phyloP scores from a whole-genome alignment of 116 monocot genomes.

The Trichopus zeylanicus region DNA sequence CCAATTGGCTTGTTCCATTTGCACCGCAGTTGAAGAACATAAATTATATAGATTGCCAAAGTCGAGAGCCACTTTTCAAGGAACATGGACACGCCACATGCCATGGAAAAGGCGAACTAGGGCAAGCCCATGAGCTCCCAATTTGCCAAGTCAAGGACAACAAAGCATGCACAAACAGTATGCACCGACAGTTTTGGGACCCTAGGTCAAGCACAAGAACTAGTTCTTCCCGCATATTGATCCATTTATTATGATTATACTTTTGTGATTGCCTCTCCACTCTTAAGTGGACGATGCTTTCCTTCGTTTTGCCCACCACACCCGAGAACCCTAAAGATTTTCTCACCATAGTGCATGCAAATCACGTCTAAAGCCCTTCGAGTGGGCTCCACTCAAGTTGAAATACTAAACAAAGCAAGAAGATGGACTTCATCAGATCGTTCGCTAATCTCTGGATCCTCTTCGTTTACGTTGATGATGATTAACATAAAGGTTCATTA shows the following conservation, averaged over 20 bases:
- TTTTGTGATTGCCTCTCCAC: background rate
- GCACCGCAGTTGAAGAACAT: no score
- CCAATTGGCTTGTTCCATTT: no score
- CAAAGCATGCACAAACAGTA: background rate
- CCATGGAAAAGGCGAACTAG: background rate
- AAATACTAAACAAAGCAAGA: background rate
- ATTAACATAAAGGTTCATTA: no score
- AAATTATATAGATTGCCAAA: no score
- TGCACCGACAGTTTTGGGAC: background rate
- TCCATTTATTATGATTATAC: background rate
- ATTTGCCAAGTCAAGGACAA: background rate
- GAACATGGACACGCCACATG: no score
- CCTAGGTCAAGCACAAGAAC: background rate
- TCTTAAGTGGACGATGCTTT: no score
- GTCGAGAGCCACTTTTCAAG: no score
- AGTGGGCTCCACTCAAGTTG: background rate
- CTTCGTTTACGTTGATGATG: no score
- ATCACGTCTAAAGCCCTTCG: no score
- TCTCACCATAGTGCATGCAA: background rate
- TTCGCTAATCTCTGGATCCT: no score
- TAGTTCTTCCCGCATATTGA: no score
- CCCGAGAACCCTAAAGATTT: no score
- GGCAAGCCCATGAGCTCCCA: background rate
- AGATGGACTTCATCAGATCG: background rate
- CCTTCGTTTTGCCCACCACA: background rate